These are phyloP conservation scores for Hortaea sp. DNA, from an alignment of 2,329 filamentous ascomycete genomes.

Conservation along the genomic window DNA sequence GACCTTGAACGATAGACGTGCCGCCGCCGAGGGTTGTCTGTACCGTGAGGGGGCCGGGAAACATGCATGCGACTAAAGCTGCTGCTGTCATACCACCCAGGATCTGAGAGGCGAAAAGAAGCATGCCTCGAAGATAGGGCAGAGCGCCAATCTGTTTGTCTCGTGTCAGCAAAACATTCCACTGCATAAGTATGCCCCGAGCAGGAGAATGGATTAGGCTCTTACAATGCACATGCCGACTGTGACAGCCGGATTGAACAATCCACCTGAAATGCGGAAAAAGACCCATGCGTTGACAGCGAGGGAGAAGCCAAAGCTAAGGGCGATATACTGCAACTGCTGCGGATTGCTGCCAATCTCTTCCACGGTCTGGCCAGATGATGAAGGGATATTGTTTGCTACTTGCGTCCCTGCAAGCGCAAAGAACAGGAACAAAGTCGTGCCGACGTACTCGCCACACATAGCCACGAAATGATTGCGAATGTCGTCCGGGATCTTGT, in stretches of 20 bases:
- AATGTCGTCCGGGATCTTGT: conserved; percentile 14
- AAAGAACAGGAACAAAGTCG: conserved; percentile 37
- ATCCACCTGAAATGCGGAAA: conserved; percentile 27
- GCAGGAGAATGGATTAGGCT: neutral
- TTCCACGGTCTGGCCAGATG: conserved; percentile 11
- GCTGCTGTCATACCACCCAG: conserved; percentile 29
- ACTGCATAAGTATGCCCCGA: neutral
- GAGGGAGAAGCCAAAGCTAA: conserved; percentile 31
- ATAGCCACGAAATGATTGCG: conserved; percentile 24
- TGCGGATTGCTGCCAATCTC: conserved; percentile 25
- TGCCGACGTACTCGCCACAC: conserved; percentile 33
- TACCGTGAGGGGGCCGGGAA: conserved; percentile 28
- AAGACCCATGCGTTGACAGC: conserved; percentile 33
- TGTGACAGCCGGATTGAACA: conserved; percentile 28
- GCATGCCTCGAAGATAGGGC: conserved; percentile 22
- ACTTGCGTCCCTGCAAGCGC: conserved; percentile 36
- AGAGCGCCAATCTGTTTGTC: conserved; percentile 22
- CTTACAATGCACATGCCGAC: conserved; percentile 20
- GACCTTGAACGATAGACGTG: conserved; percentile 27
- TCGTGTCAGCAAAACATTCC: neutral
- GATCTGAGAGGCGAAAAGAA: conserved; percentile 28
- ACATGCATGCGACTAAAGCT: conserved; percentile 25
- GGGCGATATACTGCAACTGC: conserved; percentile 29
- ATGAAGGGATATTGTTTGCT: conserved; percentile 29
- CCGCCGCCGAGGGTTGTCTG: conserved; percentile 24